Evolutionary conservation across 176 grass and related monocot species (phyloP).

Genomic region (Coix lacrymajobi): DNA sequence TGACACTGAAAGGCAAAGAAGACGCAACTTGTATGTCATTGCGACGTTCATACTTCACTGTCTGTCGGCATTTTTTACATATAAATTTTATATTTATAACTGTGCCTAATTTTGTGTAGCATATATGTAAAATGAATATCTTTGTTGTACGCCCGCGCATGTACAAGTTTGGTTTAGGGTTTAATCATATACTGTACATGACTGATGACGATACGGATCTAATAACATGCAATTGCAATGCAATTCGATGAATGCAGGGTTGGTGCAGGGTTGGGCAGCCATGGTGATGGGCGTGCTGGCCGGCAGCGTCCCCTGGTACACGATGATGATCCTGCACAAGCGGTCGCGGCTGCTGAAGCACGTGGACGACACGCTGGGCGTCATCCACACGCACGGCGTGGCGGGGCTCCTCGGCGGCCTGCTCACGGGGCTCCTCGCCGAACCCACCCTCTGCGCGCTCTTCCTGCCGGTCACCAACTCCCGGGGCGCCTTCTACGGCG

Average conservation of each 20-base stretch:
- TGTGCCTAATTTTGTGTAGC: not conserved
- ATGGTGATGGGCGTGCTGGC: constrained; percentile 59
- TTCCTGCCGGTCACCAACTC: constrained; percentile 60
- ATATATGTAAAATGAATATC: not conserved
- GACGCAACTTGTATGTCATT: not conserved
- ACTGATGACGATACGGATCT: too few relatives aligned
- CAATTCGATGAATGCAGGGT: constrained; percentile 13
- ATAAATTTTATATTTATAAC: not conserved
- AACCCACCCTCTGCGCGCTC: constrained; percentile 50
- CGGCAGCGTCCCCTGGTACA: constrained; percentile 71
- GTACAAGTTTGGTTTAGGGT: not conserved
- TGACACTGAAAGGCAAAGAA: not conserved
- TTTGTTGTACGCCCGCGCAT: too few relatives aligned
- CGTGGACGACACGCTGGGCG: constrained; percentile 66
- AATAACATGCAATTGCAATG: not conserved
- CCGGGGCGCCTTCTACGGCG: constrained; percentile 44
- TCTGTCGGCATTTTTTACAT: not conserved
- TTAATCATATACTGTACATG: too few relatives aligned
- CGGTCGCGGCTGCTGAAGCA: constrained; percentile 26
- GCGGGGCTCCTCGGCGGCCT: constrained; percentile 50
- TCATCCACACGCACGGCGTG: constrained; percentile 67
- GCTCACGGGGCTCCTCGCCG: constrained; percentile 42
- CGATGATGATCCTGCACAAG: constrained; percentile 87
- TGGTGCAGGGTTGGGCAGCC: constrained; percentile 72
- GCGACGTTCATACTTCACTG: not conserved